A percentile compares a stretch with the other conserved stretches of the same genome.
Evolutionary conservation across 2,329 filamentous ascomycete genomes (phyloP).

Genomic region (Cryphonectria radicalis): DNA sequence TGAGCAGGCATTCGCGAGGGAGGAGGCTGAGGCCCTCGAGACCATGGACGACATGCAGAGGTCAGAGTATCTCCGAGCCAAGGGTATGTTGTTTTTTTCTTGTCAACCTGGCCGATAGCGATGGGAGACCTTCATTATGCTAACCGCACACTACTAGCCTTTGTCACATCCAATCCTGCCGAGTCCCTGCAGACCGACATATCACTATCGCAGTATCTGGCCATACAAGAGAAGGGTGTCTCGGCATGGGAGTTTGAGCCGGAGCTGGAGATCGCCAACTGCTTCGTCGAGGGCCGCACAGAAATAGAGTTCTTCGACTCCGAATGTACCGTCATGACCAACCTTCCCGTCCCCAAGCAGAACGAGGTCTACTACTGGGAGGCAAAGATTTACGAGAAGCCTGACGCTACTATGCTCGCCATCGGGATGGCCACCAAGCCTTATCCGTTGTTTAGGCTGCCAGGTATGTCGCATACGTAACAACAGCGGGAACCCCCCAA

Average conservation of each 20-base stretch:
- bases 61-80: slow-evolving; percentile 90
- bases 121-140: slow-evolving; percentile 2
- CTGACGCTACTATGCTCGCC: slow-evolving; percentile 82
- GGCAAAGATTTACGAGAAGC: slow-evolving; percentile 97
- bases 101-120: neutral
- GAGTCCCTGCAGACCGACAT: slow-evolving; percentile 97
- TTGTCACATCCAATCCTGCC: slow-evolving; percentile 90
- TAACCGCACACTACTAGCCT: slow-evolving; percentile 62
- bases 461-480: slow-evolving; percentile 64
- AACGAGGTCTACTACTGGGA: slow-evolving; percentile 99
- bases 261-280: slow-evolving; percentile 98
- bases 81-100: slow-evolving; percentile 64
- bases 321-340: slow-evolving; percentile 96
- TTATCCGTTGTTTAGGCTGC: slow-evolving; percentile 91
- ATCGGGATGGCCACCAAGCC: slow-evolving; percentile 97
- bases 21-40: slow-evolving; percentile 94
- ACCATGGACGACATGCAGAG: slow-evolving; percentile 92
- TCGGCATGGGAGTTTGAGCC: slow-evolving; percentile 99
- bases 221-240: slow-evolving; percentile 99
- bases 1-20: slow-evolving; percentile 89
- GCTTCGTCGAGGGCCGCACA: slow-evolving; percentile 93
- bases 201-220: slow-evolving; percentile 93
- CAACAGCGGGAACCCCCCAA: no score
- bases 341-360: slow-evolving; percentile 94
- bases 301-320: slow-evolving; percentile 99